A percentile compares a stretch with the other conserved stretches of the same genome.
Conservation (phyloP, 495 filamentous ascomycete species). For the Geoglossum glabrum region DNA sequence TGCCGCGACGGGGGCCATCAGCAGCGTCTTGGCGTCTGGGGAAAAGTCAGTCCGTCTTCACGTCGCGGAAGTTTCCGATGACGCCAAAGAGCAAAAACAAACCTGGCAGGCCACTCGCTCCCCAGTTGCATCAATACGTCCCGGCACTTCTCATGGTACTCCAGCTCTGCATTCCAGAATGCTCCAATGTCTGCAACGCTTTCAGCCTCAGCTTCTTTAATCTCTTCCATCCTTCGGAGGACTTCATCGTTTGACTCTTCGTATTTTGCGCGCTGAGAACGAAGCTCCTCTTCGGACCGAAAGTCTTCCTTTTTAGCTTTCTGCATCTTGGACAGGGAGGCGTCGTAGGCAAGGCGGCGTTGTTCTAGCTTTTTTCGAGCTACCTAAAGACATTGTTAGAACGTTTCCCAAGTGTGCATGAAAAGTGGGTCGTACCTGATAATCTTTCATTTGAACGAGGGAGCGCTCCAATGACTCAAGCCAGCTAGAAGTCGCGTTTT, state of each 20-base stretch:
- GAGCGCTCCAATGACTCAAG: slow-evolving; percentile 80
- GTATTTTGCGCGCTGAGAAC: slow-evolving; percentile 84
- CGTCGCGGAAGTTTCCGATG: not conserved
- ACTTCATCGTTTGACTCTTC: slow-evolving; percentile 93
- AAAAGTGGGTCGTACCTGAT: slow-evolving; percentile 44
- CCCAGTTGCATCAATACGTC: slow-evolving; percentile 50
- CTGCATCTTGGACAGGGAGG: slow-evolving; percentile 74
- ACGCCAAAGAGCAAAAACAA: slow-evolving; percentile 12
- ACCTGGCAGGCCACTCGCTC: slow-evolving; percentile 47
- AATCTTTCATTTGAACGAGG: slow-evolving; percentile 91
- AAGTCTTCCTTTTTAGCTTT: slow-evolving; percentile 90
- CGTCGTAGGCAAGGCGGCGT: slow-evolving; percentile 78
- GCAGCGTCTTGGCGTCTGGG: not conserved
- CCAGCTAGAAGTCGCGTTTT: slow-evolving; percentile 71
- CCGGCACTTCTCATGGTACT: slow-evolving; percentile 75
- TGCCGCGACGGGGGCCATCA: slow-evolving; percentile 16
- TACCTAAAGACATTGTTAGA: slow-evolving; percentile 24
- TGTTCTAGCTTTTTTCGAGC: slow-evolving; percentile 90
- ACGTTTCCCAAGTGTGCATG: not conserved
- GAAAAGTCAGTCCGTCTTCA: not conserved
- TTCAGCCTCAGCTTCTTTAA: slow-evolving; percentile 77
- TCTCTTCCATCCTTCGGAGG: slow-evolving; percentile 82
- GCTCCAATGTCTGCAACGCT: slow-evolving; percentile 58
- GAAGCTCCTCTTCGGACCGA: slow-evolving; percentile 78
- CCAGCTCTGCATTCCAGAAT: slow-evolving; percentile 79